Conservation (phyloP, 2,329 filamentous ascomycete genomes). For the Coniella vitis region DNA sequence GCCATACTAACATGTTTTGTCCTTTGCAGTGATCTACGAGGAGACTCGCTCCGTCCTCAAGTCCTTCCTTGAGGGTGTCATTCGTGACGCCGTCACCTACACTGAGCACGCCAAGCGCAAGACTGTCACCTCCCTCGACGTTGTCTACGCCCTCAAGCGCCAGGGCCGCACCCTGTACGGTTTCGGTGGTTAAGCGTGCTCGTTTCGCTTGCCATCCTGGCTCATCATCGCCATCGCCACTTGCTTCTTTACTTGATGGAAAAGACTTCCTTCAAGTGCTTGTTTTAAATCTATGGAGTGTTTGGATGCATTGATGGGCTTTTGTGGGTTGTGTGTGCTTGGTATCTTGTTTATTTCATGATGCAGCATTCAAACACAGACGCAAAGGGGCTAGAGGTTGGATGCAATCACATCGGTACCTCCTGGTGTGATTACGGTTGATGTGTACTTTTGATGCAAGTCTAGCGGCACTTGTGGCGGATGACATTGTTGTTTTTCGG, state of each 20-base stretch:
- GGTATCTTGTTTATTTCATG: too few relatives aligned
- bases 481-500: slow-evolving; percentile 18
- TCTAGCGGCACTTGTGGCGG: slow-evolving; percentile 10
- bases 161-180: slow-evolving; percentile 62
- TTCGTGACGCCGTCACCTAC: slow-evolving; percentile 73
- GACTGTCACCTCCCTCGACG: slow-evolving; percentile 60
- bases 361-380: too few relatives aligned
- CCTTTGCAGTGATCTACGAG: slow-evolving; percentile 64
- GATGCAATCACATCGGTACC: neutral
- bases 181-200: slow-evolving; percentile 52
- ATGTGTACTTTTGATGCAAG: slow-evolving; percentile 6
- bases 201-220: neutral
- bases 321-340: neutral
- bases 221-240: neutral
- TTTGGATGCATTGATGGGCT: slow-evolving; percentile 7
- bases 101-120: slow-evolving; percentile 79
- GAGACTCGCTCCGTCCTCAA: slow-evolving; percentile 77
- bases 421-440: neutral
- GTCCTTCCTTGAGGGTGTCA: slow-evolving; percentile 78
- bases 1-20: slow-evolving; percentile 15
- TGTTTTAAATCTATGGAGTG: too few relatives aligned
- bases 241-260: slow-evolving; percentile 1
- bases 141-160: slow-evolving; percentile 57
- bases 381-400: slow-evolving; percentile 1
- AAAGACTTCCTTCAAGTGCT: too few relatives aligned